These are phyloP conservation scores for Oryza punctata DNA, from an alignment of 176 grass and related monocot species.

Conservation along the genomic window DNA sequence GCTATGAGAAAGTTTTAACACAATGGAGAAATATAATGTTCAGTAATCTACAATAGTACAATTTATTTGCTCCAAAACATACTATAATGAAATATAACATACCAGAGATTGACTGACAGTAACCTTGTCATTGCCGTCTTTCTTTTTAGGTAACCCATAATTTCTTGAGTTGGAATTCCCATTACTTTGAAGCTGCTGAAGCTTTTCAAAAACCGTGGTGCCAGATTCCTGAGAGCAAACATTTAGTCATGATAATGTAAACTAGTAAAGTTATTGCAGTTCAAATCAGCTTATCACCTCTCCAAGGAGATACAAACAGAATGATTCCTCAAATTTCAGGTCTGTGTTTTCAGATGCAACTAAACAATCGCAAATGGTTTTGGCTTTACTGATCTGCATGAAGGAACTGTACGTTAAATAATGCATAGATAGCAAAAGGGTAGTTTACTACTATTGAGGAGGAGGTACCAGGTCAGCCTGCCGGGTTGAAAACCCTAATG, in stretches of 20 bases:
- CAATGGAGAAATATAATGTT: background rate
- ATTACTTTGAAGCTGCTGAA: conserved; percentile 70
- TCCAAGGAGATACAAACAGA: conserved; percentile 89
- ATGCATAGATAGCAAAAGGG: conserved; percentile 9
- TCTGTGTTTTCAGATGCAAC: conserved; percentile 74
- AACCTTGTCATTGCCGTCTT: conserved; percentile 61
- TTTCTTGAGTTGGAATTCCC: conserved; percentile 63
- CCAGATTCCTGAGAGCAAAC: conserved; percentile 65
- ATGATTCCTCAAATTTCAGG: conserved; percentile 89
- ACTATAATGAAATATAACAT: conserved; percentile 41
- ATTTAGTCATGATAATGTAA: conserved; percentile 39
- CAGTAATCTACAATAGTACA: background rate
- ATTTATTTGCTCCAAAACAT: conserved; percentile 6
- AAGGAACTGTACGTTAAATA: background rate
- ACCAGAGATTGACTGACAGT: conserved; percentile 76
- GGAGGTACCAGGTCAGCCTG: conserved; percentile 78
- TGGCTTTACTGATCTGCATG: conserved; percentile 87
- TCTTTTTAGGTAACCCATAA: conserved; percentile 56
- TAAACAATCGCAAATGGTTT: conserved; percentile 84
- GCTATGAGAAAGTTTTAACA: conserved; percentile 56
- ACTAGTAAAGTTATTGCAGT: conserved; percentile 22
- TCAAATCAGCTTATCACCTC: conserved; percentile 61
- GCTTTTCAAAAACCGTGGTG: conserved; percentile 71
- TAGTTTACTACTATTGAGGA: background rate
- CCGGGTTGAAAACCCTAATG: conserved; percentile 80